phyloP scores from a whole-genome alignment of 768 basidiomycete genomes.

The Rhodotorula toruloides region DNA sequence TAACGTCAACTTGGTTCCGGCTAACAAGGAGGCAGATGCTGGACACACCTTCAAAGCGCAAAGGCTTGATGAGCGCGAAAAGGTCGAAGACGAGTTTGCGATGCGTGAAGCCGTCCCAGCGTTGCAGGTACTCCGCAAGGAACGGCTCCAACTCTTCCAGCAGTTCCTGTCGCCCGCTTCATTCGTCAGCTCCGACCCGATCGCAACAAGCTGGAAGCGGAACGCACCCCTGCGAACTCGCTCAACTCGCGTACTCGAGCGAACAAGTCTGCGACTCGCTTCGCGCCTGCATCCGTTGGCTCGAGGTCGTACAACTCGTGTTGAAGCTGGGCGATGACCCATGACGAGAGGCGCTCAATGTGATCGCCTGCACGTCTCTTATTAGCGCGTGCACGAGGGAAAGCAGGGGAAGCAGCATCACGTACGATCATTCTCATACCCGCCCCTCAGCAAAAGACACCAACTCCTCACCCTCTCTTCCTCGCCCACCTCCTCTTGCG shows the following conservation, averaged over 20 bases:
- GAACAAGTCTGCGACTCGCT: conserved; percentile 1
- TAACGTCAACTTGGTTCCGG: background rate
- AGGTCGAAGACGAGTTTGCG: conserved; percentile 3
- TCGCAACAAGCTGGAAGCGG: background rate
- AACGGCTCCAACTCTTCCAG: background rate
- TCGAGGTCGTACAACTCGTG: conserved; percentile 4
- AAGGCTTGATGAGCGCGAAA: conserved; percentile 10
- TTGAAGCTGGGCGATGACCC: conserved; percentile 2
- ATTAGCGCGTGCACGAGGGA: background rate
- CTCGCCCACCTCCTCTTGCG: too few relatives aligned
- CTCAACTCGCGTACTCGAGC: conserved; percentile 1
- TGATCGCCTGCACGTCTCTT: background rate
- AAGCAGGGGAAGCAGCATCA: background rate
- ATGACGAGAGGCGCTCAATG: background rate
- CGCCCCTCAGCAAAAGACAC: background rate
- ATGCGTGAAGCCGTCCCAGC: conserved; percentile 8
- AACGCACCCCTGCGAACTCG: conserved; percentile 20
- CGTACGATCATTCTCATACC: background rate
- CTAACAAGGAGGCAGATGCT: too few relatives aligned
- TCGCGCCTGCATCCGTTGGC: background rate
- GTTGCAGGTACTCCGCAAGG: conserved; percentile 1
- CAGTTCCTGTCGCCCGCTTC: conserved; percentile 11
- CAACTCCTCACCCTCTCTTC: too few relatives aligned
- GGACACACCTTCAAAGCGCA: background rate
- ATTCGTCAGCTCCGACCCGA: background rate